phyloP scores from a whole-genome alignment of 208 protist species.

The Trypanosoma grayi region DNA sequence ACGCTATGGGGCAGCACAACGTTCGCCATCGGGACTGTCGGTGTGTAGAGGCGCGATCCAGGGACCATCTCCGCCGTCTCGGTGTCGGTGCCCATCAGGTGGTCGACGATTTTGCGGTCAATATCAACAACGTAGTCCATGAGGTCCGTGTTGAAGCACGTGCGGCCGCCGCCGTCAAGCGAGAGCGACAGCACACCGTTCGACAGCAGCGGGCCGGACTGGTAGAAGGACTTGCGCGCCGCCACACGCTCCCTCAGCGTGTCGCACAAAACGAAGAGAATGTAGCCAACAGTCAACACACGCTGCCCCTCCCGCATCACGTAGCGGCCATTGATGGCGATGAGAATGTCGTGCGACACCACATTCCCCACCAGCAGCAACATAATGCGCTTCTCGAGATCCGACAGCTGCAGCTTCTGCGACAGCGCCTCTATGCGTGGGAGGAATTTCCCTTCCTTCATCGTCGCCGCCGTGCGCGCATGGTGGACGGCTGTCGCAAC shows the following conservation, averaged over 20 bases:
- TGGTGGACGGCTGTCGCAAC: slow-evolving; percentile 58
- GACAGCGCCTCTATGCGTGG: slow-evolving; percentile 87
- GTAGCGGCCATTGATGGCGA: slow-evolving; percentile 87
- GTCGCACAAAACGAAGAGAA: slow-evolving; percentile 90
- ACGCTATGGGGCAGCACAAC: slow-evolving; percentile 80
- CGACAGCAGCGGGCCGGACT: slow-evolving; percentile 64
- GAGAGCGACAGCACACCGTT: slow-evolving; percentile 72
- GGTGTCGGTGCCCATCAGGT: slow-evolving; percentile 85
- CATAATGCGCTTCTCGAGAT: slow-evolving; percentile 90
- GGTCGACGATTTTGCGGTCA: slow-evolving; percentile 92
- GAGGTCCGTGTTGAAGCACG: slow-evolving; percentile 88
- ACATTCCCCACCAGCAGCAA: slow-evolving; percentile 84
- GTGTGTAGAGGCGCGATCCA: slow-evolving; percentile 81
- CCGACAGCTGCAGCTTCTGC: slow-evolving; percentile 58
- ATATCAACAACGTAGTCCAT: slow-evolving; percentile 92
- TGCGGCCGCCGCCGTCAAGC: slow-evolving; percentile 43
- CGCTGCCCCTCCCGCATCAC: slow-evolving; percentile 82
- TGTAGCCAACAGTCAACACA: slow-evolving; percentile 85
- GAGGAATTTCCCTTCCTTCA: slow-evolving; percentile 50
- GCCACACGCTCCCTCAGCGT: slow-evolving; percentile 80
- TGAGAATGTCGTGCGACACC: slow-evolving; percentile 87
- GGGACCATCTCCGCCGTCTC: slow-evolving; percentile 91
- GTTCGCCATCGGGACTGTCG: slow-evolving; percentile 68
- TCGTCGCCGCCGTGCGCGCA: slow-evolving; percentile 66
- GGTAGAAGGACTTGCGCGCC: slow-evolving; percentile 86